A percentile compares a stretch with the other conserved stretches of the same genome.
phyloP scores from a whole-genome alignment of 805 yeast species.

The Saccharomyces kudriavzevii region DNA sequence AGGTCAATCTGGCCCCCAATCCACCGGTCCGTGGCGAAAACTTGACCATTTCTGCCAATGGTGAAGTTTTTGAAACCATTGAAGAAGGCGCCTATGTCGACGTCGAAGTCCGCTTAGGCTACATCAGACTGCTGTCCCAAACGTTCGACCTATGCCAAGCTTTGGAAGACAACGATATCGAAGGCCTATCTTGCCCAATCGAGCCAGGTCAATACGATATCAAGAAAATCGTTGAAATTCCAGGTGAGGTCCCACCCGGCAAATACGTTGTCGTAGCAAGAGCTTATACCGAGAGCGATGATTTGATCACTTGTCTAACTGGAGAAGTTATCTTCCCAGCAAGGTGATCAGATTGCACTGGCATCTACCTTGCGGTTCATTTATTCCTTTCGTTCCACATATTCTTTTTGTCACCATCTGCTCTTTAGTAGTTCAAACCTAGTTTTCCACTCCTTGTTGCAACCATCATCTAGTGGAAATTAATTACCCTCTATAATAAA shows the following conservation, averaged over 20 bases:
- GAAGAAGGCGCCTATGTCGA: slow-evolving; percentile 90
- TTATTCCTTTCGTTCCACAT: neutral
- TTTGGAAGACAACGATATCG: slow-evolving; percentile 62
- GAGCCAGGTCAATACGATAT: slow-evolving; percentile 58
- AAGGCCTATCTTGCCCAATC: slow-evolving; percentile 67
- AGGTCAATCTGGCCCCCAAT: slow-evolving; percentile 63
- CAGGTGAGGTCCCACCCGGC: slow-evolving; percentile 93
- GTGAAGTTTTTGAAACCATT: slow-evolving; percentile 46
- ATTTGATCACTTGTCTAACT: slow-evolving; percentile 72
- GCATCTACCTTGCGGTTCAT: neutral
- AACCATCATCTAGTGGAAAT: neutral
- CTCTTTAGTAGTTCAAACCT: neutral
- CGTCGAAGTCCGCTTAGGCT: slow-evolving; percentile 87
- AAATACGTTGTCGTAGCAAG: slow-evolving; percentile 78
- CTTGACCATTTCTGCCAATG: slow-evolving; percentile 71
- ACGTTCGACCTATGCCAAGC: slow-evolving; percentile 92
- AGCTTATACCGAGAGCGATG: slow-evolving; percentile 81
- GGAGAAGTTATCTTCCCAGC: slow-evolving; percentile 49
- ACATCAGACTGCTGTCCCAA: slow-evolving; percentile 77
- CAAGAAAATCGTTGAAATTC: slow-evolving; percentile 70
- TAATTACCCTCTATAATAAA: neutral
- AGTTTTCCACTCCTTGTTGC: neutral
- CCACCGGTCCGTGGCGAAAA: slow-evolving; percentile 86
- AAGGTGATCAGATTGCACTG: neutral
- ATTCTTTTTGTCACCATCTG: neutral